Percentiles rank a stretch among this genome's conserved stretches.
Evolutionary conservation across 768 basidiomycete genomes (phyloP).

Genomic region (Trametes meyenii): DNA sequence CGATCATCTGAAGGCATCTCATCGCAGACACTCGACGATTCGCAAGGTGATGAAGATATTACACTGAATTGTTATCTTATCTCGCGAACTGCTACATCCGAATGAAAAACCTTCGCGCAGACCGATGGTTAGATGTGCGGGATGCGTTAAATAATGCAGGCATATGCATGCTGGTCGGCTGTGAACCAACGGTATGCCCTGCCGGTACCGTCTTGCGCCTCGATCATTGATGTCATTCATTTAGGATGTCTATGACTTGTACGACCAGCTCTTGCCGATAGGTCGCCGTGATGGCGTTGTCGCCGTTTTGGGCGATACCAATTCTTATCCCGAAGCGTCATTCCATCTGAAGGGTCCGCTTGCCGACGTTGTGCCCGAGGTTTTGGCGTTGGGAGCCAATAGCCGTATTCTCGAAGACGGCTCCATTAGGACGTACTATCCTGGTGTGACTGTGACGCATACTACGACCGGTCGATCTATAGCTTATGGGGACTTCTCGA

Average conservation of each 20-base stretch:
- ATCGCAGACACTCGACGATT: too few relatives aligned
- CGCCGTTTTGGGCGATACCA: neutral
- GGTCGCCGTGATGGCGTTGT: neutral
- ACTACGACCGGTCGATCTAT: neutral
- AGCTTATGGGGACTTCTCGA: neutral
- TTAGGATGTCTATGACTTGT: neutral
- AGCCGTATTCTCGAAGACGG: neutral
- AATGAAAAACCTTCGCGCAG: too few relatives aligned
- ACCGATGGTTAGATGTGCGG: too few relatives aligned
- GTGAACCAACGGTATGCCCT: neutral
- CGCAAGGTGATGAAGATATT: too few relatives aligned
- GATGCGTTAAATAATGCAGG: too few relatives aligned
- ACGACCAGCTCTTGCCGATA: neutral
- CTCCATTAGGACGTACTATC: neutral
- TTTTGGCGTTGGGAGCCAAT: neutral
- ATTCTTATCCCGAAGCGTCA: neutral
- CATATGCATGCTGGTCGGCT: too few relatives aligned
- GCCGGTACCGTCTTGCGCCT: too few relatives aligned
- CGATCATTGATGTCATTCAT: neutral
- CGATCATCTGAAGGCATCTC: too few relatives aligned
- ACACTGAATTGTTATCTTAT: too few relatives aligned
- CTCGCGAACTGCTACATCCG: too few relatives aligned
- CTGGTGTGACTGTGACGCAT: neutral
- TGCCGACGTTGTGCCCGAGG: neutral
- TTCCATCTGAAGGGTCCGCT: neutral